Conservation (phyloP, 768 basidiomycete species). For the Amanita exitialis region DNA sequence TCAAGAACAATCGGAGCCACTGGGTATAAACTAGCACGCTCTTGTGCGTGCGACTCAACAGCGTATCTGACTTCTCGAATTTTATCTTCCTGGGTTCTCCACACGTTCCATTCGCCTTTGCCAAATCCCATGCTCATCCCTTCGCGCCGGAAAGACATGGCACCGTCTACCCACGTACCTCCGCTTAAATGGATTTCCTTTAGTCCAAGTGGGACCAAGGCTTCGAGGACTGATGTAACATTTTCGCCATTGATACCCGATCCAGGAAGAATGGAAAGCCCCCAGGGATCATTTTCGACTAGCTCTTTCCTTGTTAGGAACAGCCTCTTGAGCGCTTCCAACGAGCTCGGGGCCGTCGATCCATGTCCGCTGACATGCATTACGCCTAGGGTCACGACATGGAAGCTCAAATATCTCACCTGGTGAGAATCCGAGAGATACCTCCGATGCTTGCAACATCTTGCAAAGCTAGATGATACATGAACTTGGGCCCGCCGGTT, state of each 20-base stretch:
- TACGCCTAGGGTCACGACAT: not conserved
- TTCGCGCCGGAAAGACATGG: conserved; percentile 37
- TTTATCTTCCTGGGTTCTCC: conserved; percentile 47
- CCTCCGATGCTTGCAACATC: conserved; percentile 48
- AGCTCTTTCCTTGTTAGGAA: conserved; percentile 25
- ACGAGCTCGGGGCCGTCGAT: conserved; percentile 28
- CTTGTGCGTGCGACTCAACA: conserved; percentile 26
- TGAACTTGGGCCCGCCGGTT: not conserved
- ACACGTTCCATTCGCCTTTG: conserved; percentile 54
- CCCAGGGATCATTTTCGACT: conserved; percentile 27
- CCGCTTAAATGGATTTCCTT: conserved; percentile 71
- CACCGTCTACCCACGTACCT: conserved; percentile 49
- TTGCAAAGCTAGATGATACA: conserved; percentile 24
- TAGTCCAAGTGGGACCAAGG: conserved; percentile 46
- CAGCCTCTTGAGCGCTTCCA: conserved; percentile 30
- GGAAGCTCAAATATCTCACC: conserved; percentile 29
- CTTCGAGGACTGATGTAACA: conserved; percentile 34
- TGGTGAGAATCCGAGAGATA: conserved; percentile 71
- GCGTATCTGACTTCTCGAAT: conserved; percentile 42
- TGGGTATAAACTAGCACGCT: conserved; percentile 9
- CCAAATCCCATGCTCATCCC: conserved; percentile 63
- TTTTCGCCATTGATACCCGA: conserved; percentile 62
- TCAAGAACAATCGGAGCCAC: not conserved
- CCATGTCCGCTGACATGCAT: conserved; percentile 39
- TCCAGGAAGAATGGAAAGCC: conserved; percentile 55